Conservation (phyloP, 2,329 filamentous ascomycete genomes). For the Fusarium kyushuense region DNA sequence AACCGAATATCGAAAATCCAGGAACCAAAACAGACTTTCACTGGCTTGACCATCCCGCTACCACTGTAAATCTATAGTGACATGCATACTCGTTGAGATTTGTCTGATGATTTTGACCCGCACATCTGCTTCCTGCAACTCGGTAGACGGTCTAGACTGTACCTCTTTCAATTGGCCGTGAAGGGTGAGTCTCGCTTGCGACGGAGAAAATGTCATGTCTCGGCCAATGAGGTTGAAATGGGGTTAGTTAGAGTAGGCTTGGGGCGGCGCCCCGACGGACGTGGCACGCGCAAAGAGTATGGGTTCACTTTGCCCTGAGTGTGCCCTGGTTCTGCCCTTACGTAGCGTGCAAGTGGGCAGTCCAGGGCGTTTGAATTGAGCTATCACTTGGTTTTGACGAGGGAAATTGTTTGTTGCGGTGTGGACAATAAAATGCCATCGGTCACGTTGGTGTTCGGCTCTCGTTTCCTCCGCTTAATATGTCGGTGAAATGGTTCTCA, state of each 20-base stretch:
- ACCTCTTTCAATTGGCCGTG: slow-evolving; percentile 8
- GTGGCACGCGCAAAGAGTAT: slow-evolving; percentile 19
- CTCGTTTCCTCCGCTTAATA: slow-evolving; percentile 1
- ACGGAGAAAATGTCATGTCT: slow-evolving; percentile 26
- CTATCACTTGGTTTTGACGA: slow-evolving; percentile 8
- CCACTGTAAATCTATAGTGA: slow-evolving; percentile 15
- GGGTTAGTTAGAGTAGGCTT: slow-evolving; percentile 12
- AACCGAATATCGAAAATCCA: no score
- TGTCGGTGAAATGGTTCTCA: background rate
- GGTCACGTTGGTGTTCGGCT: background rate
- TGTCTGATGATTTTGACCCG: slow-evolving; percentile 3
- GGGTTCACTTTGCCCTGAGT: slow-evolving; percentile 26
- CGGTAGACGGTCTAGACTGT: background rate
- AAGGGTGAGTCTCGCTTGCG: background rate
- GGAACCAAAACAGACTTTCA: slow-evolving; percentile 12
- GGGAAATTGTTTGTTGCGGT: slow-evolving; percentile 9
- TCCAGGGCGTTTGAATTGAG: background rate
- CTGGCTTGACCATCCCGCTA: slow-evolving; percentile 13
- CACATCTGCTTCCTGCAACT: slow-evolving; percentile 12
- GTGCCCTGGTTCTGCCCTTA: background rate
- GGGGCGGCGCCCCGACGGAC: slow-evolving; percentile 20
- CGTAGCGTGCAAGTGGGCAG: slow-evolving; percentile 2
- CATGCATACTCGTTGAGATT: slow-evolving; percentile 26
- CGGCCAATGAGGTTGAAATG: slow-evolving; percentile 10
- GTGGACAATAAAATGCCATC: slow-evolving; percentile 9